Base-by-base conservation (phyloP, 352 stramenopile genomes). In the Phytophthora idaei region DNA sequence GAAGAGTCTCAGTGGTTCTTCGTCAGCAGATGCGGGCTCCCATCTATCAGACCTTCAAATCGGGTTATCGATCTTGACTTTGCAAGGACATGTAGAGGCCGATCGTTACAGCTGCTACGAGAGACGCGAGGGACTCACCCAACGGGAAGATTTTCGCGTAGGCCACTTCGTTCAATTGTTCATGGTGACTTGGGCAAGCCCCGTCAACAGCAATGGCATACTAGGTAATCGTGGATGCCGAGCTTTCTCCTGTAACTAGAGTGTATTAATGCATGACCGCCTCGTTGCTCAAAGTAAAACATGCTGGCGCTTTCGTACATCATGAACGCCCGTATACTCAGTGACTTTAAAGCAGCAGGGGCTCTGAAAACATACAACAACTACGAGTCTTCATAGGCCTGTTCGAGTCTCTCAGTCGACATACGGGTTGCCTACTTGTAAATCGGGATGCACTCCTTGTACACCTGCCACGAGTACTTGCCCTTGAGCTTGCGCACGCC, bases 401-500 rank as follows among this genome's bases (percentile, higher is more conserved):
- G n/a, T 15, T 4, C 17, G n/a, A n/a, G 29, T 42, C 29, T 31
- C 27, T 51, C 8, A 25, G n/a, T 42, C 36, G 36, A 42, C 36
- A n/a, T 17, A 4, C 36, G 12, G 5, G 36, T 9, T 42, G 36
- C 11, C 44, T 44, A 61, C 29, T 61, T 61, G 41, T 73, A 69
- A 3, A 78, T 5, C 14, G 70, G 70, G 11, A 84, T 69, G 42
- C 73, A 84, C 11, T 76, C 70, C 70, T 84, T 84, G 64, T 84
- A 84, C 37, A 84, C 70, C 48, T 84, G 76, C 73, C 73, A 84
- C 53, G 76, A 84, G 55, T 69, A 73, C 57, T 42, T 57, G 27
- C 56, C 63, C 44, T 80, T 57, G 3, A 67, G 39, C 15, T 76
- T 68, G 8, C 74, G 70, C 27, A 78, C 69, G 2, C 71, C 74